A percentile compares a stretch with the other conserved stretches of the same genome.
Evolutionary conservation across 2,329 filamentous ascomycete species (phyloP).

Genomic region (Fusarium sp.): DNA sequence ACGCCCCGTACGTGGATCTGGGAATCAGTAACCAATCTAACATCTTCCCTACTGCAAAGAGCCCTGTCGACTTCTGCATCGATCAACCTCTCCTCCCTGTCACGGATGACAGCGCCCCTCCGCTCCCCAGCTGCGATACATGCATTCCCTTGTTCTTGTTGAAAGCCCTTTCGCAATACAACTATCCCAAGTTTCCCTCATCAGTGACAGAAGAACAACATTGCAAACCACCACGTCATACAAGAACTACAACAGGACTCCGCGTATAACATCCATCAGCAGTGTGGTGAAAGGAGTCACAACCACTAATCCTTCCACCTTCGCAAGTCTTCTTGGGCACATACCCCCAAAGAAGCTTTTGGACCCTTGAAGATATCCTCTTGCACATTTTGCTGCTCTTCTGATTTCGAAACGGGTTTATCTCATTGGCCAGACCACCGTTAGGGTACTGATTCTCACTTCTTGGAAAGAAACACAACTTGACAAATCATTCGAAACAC

Average conservation of each 20-base stretch:
- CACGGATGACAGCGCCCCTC: slow-evolving; percentile 34
- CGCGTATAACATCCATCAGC: slow-evolving; percentile 32
- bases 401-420: slow-evolving; percentile 29
- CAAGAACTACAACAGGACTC: slow-evolving; percentile 25
- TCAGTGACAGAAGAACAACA: slow-evolving; percentile 27
- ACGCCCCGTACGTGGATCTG: slow-evolving; percentile 36
- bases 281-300: slow-evolving; percentile 15
- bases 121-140: slow-evolving; percentile 36
- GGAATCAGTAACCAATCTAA: slow-evolving; percentile 31
- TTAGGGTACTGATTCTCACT: slow-evolving; percentile 25
- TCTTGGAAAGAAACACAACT: slow-evolving; percentile 27
- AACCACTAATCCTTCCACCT: slow-evolving; percentile 5
- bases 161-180: slow-evolving; percentile 38
- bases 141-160: slow-evolving; percentile 31
- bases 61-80: slow-evolving; percentile 33
- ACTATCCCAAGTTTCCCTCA: slow-evolving; percentile 33
- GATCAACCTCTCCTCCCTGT: slow-evolving; percentile 39
- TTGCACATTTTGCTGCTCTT: slow-evolving; percentile 29
- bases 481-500: slow-evolving; percentile 25
- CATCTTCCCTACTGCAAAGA: slow-evolving; percentile 34
- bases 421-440: slow-evolving; percentile 21
- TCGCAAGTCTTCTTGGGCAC: not conserved
- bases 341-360: not conserved
- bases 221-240: slow-evolving; percentile 39
- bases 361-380: slow-evolving; percentile 1